phyloP scores from a whole-genome alignment of 176 grass and related monocot genomes.

The Oryza australiensis region DNA sequence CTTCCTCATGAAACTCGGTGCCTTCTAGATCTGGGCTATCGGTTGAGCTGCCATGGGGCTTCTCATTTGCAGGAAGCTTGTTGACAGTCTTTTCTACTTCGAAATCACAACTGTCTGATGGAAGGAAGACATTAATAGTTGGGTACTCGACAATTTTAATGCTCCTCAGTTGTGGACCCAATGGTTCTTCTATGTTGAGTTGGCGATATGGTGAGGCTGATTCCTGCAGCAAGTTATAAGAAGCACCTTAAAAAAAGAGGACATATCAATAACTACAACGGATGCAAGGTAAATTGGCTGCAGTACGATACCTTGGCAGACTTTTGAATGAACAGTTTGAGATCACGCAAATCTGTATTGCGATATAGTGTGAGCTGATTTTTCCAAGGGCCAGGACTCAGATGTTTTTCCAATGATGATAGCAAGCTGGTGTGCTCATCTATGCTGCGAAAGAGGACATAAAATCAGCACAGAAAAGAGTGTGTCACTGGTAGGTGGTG shows the following conservation, averaged over 20 bases:
- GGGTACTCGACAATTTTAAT: conserved; percentile 71
- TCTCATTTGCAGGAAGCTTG: conserved; percentile 27
- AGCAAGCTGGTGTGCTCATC: conserved; percentile 64
- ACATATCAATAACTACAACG: conserved; percentile 13
- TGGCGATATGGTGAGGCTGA: conserved; percentile 56
- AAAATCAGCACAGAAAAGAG: conserved; percentile 20
- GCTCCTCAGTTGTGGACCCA: conserved; percentile 59
- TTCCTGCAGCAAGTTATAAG: conserved; percentile 41
- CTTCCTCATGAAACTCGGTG: conserved; percentile 68
- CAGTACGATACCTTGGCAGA: conserved; percentile 58
- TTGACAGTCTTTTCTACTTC: conserved; percentile 49
- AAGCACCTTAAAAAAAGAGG: not conserved
- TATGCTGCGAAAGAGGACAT: conserved; percentile 58
- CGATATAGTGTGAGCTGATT: conserved; percentile 72
- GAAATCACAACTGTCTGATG: conserved; percentile 66
- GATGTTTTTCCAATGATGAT: conserved; percentile 71
- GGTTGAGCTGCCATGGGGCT: conserved; percentile 7
- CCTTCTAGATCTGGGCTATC: conserved; percentile 41
- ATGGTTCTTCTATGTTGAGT: conserved; percentile 57
- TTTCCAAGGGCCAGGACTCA: conserved; percentile 80
- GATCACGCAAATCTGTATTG: conserved; percentile 47
- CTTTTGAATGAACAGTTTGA: conserved; percentile 84
- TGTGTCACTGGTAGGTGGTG: too few relatives aligned
- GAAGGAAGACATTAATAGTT: conserved; percentile 82
- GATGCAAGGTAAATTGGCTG: conserved; percentile 9